Conservation (phyloP, 148 eudicot genomes). For the Diospyros lotus region DNA sequence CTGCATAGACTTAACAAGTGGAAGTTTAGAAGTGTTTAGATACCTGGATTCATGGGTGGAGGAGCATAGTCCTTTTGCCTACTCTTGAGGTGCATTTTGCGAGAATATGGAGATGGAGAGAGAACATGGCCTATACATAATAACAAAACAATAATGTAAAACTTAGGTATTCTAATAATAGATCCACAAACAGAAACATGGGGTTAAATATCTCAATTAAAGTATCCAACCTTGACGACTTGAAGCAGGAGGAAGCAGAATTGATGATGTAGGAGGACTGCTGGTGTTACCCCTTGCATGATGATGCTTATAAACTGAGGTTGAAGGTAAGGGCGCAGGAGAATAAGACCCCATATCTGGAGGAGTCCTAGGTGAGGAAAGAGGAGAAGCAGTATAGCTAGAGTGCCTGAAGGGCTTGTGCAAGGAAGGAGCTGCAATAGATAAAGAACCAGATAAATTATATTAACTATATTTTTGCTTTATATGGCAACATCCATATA, state of each 20-base stretch:
- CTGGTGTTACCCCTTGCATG: slow-evolving; percentile 11
- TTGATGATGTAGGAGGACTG: slow-evolving; percentile 12
- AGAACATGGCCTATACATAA: slow-evolving; percentile 1
- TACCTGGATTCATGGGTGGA: slow-evolving; percentile 21
- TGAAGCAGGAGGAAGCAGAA: slow-evolving; percentile 16
- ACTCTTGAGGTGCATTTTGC: slow-evolving; percentile 14
- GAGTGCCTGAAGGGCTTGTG: slow-evolving; percentile 13
- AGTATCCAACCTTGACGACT: slow-evolving; percentile 17
- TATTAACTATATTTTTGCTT: background rate
- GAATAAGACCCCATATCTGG: slow-evolving; percentile 9
- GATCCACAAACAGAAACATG: background rate
- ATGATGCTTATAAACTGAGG: slow-evolving; percentile 17
- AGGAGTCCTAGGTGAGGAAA: slow-evolving; percentile 24
- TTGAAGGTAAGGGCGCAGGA: slow-evolving; percentile 41
- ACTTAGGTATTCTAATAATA: background rate
- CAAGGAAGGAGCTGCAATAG: slow-evolving; percentile 28
- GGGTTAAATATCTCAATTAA: background rate
- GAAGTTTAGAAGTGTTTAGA: background rate
- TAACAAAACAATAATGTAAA: background rate
- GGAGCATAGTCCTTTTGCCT: slow-evolving; percentile 13
- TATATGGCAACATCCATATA: background rate
- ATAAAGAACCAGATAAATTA: slow-evolving; percentile 13
- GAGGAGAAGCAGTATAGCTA: slow-evolving; percentile 25
- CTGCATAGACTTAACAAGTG: background rate
- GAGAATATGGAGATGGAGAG: slow-evolving; percentile 10